Percentiles rank a stretch among this genome's conserved stretches.
These are phyloP conservation scores for Cercophora newfieldiana DNA, from an alignment of 495 filamentous ascomycete species.

Conservation along the genomic window DNA sequence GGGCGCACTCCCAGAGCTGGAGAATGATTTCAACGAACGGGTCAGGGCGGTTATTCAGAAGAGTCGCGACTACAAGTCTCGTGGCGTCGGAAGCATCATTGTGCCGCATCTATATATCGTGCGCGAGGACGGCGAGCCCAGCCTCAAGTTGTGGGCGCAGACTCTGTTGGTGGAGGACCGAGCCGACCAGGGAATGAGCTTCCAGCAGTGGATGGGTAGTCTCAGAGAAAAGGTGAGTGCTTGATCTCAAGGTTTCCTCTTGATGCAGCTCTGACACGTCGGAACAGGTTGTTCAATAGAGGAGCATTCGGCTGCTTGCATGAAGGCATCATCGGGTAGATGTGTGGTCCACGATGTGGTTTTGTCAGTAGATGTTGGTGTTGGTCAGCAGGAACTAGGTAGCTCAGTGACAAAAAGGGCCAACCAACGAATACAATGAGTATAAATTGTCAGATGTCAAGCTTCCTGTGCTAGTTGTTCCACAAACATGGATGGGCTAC, in stretches of 20 bases:
- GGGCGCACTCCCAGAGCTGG: constrained; percentile 76
- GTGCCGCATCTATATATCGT: constrained; percentile 92
- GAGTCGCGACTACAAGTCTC: constrained; percentile 80
- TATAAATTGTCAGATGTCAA: neutral
- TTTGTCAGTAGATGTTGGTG: neutral
- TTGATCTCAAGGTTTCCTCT: constrained; percentile 1
- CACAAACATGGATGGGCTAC: too few relatives aligned
- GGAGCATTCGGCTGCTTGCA: constrained; percentile 6
- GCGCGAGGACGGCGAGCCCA: constrained; percentile 92
- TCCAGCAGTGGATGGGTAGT: constrained; percentile 88
- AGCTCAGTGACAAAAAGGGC: neutral
- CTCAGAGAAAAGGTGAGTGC: constrained; percentile 87
- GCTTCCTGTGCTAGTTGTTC: neutral
- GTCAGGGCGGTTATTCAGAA: constrained; percentile 88
- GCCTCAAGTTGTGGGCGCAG: constrained; percentile 93
- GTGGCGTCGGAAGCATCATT: constrained; percentile 85
- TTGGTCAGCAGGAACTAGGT: neutral
- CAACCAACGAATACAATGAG: neutral
- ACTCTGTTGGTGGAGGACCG: constrained; percentile 94
- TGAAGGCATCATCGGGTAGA: constrained; percentile 11
- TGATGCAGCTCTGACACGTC: constrained; percentile 23
- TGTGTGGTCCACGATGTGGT: neutral
- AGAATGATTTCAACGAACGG: constrained; percentile 95
- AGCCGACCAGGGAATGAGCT: constrained; percentile 88
- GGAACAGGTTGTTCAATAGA: constrained; percentile 47